These are phyloP conservation scores for Cordyceps militaris DNA, from an alignment of 2,329 filamentous ascomycete species.

Conservation along the genomic window DNA sequence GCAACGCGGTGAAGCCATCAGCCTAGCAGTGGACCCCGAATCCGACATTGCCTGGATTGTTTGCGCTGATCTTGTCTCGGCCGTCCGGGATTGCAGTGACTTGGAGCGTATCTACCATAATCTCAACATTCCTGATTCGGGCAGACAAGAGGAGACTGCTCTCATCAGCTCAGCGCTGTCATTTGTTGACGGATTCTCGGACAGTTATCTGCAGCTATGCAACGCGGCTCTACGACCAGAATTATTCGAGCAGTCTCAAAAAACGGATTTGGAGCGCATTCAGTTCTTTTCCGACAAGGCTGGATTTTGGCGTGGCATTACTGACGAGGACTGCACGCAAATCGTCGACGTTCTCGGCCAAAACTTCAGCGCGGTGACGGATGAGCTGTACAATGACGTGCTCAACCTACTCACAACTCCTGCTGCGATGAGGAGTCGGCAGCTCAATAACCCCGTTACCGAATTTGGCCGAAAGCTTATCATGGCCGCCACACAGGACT, in stretches of 20 bases:
- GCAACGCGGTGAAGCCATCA: constrained; percentile 73
- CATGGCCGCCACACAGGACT: constrained; percentile 73
- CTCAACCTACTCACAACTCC: constrained; percentile 38
- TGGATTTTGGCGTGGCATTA: constrained; percentile 70
- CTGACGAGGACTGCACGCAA: constrained; percentile 70
- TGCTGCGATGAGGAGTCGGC: constrained; percentile 38
- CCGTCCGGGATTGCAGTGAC: constrained; percentile 70
- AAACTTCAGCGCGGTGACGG: constrained; percentile 52
- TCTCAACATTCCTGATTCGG: constrained; percentile 42
- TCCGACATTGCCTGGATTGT: constrained; percentile 75
- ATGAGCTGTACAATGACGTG: constrained; percentile 47
- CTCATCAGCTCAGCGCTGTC: constrained; percentile 62
- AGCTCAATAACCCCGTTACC: constrained; percentile 51
- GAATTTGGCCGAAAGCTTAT: constrained; percentile 70
- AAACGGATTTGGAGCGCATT: constrained; percentile 66
- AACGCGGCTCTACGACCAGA: constrained; percentile 62
- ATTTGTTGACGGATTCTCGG: constrained; percentile 64
- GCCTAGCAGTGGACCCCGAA: constrained; percentile 65
- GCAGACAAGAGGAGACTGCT: constrained; percentile 47
- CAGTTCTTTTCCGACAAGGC: constrained; percentile 71
- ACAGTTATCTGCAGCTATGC: constrained; percentile 61
- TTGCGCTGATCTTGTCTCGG: constrained; percentile 72
- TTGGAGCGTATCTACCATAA: constrained; percentile 74
- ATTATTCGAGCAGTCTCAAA: constrained; percentile 64
- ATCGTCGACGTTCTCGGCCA: constrained; percentile 64